These are phyloP conservation scores for Eruca vesicaria DNA, from an alignment of 441 rosid genomes.

Conservation along the genomic window DNA sequence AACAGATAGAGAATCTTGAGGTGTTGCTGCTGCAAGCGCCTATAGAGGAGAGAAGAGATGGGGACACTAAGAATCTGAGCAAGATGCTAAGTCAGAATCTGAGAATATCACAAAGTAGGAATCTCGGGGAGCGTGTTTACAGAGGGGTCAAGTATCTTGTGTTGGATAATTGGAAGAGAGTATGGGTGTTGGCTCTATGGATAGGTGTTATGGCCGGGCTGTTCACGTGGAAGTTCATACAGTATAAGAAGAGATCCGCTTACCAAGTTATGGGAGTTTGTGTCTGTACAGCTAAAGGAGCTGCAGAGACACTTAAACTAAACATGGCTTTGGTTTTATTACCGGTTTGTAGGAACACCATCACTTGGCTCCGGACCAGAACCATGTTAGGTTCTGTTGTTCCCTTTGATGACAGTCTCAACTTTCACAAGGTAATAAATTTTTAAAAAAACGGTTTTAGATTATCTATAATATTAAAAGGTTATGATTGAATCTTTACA, in stretches of 20 bases:
- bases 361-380: constrained; percentile 65
- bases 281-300: constrained; percentile 66
- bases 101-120: constrained; percentile 37
- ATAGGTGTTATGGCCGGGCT: constrained; percentile 46
- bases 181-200: constrained; percentile 59
- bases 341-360: constrained; percentile 62
- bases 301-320: constrained; percentile 66
- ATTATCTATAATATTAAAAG: neutral
- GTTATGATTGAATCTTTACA: constrained; percentile 1
- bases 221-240: constrained; percentile 50
- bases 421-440: constrained; percentile 55
- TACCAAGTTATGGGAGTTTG: constrained; percentile 54
- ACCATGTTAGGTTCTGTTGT: constrained; percentile 44
- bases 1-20: constrained; percentile 50
- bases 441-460: neutral
- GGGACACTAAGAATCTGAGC: constrained; percentile 45
- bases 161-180: constrained; percentile 61
- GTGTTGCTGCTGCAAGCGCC: constrained; percentile 46
- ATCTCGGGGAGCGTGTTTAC: constrained; percentile 34
- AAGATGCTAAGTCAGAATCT: constrained; percentile 55
- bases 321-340: constrained; percentile 65
- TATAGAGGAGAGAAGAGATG: constrained; percentile 30
- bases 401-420: constrained; percentile 66
- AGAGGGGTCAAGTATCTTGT: constrained; percentile 41
- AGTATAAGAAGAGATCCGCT: constrained; percentile 43